Percentiles rank a stretch among this genome's conserved stretches.
Conservation (phyloP, 208 protist species). For the Acanthamoeba quina region DNA sequence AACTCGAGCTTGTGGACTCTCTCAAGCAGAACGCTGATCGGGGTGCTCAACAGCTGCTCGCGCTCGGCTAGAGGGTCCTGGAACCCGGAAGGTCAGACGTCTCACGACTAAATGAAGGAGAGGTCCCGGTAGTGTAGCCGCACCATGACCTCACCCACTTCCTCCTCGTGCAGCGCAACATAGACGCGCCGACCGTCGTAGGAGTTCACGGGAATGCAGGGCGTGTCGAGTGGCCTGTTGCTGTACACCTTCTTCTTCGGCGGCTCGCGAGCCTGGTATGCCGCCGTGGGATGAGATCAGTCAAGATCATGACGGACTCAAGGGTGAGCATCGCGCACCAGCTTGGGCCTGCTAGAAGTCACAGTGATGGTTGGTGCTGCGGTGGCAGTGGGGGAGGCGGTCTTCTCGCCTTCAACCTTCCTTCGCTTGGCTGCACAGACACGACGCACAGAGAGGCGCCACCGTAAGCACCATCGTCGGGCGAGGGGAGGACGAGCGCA, state of each 20-base stretch:
- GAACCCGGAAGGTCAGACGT: too few relatives aligned
- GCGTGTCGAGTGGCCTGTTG: constrained; percentile 27
- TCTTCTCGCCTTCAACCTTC: constrained; percentile 60
- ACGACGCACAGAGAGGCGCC: not conserved
- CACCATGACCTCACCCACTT: not conserved
- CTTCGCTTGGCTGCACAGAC: constrained; percentile 22
- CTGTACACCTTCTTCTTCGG: constrained; percentile 37
- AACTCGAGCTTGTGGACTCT: constrained; percentile 45
- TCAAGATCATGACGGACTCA: not conserved
- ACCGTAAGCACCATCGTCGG: not conserved
- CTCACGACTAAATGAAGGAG: too few relatives aligned
- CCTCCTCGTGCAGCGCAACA: not conserved
- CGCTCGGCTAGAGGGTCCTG: constrained; percentile 13
- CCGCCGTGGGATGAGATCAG: not conserved
- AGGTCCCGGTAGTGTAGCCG: not conserved
- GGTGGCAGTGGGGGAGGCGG: not conserved
- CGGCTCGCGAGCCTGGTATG: not conserved
- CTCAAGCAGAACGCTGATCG: constrained; percentile 43
- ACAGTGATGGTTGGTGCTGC: not conserved
- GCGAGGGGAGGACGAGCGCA: not conserved
- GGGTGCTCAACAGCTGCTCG: constrained; percentile 31
- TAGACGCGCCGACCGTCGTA: constrained; percentile 38
- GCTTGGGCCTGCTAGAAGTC: not conserved
- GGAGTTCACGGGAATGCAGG: constrained; percentile 51
- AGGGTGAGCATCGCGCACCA: not conserved